Evolutionary conservation across 768 basidiomycete species (phyloP).

Genomic region (Baorangia bicolor): DNA sequence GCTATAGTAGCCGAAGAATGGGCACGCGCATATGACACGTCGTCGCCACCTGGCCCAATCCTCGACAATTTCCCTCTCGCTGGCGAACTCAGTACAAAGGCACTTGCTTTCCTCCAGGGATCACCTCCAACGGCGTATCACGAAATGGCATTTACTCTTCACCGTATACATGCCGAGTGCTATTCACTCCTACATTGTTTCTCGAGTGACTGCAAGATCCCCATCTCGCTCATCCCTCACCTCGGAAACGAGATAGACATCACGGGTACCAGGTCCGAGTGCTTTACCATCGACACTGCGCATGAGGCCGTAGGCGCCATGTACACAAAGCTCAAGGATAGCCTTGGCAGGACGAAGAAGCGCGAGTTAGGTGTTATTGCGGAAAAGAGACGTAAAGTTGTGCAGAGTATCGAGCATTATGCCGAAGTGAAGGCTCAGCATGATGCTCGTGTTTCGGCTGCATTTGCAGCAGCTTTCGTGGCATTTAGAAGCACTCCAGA

Average conservation of each 20-base stretch:
- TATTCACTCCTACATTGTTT: constrained; percentile 80
- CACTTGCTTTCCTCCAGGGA: constrained; percentile 71
- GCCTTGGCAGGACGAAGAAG: constrained; percentile 76
- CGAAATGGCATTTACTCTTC: constrained; percentile 84
- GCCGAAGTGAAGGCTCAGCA: constrained; percentile 79
- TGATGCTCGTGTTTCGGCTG: constrained; percentile 84
- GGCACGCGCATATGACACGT: constrained; percentile 59
- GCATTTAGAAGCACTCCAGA: constrained; percentile 83
- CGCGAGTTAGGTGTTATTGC: constrained; percentile 67
- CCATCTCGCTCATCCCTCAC: constrained; percentile 72
- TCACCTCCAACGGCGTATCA: constrained; percentile 78
- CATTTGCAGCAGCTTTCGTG: constrained; percentile 89
- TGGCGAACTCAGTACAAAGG: constrained; percentile 63
- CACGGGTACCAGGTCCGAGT: constrained; percentile 56
- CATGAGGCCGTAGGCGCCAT: constrained; percentile 65
- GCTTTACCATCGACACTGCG: constrained; percentile 81
- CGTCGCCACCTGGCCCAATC: constrained; percentile 39
- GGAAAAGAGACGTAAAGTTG: constrained; percentile 71
- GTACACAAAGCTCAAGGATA: constrained; percentile 73
- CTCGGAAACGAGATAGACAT: constrained; percentile 79
- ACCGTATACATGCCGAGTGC: constrained; percentile 79
- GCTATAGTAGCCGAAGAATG: constrained; percentile 90
- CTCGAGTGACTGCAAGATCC: constrained; percentile 82
- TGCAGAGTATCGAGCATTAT: constrained; percentile 75
- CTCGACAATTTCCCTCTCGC: constrained; percentile 60